Base-by-base conservation (phyloP, 257 asterid genomes). In the Pogostemon cablin region DNA sequence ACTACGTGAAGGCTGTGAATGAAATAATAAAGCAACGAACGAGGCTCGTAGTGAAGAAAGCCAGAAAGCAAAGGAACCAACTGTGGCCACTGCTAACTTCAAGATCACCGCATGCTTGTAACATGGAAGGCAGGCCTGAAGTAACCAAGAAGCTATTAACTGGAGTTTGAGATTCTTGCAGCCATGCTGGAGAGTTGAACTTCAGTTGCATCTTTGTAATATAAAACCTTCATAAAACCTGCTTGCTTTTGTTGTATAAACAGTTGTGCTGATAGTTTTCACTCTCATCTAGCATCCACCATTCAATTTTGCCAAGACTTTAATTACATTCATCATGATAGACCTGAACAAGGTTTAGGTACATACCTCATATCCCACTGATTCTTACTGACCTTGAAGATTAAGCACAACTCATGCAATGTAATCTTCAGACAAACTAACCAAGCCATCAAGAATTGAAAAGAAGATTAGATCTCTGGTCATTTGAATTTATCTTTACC, bases 1-100 rank as follows among this genome's bases (percentile, higher is more conserved):
- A 88, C 84, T 90, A 91, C 81, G 63, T 89, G 52, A 91, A 85
- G 88, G 96, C 89, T 3, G 79, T 85, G 73, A 86, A 87, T 48
- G 84, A 76, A 59, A 82, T 88, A 3, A 78, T 88, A 59, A 78
- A 87, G 53, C 83, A 83, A 10, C 84, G 75, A 10, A 82, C 81
- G 6, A 79, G 85, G 82, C 67, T 65, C 44, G 76, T 69, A 2
- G 85, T 74, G 5, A 80, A 78, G 65, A 82, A 74, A 69, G 81
- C 73, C 12, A 81, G 87, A 61, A 76, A 80, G 69, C 80, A 86
- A 59, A 89, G 88, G 71, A 83, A 86, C 79, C 88, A 76, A 69
- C 53, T 86, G 61, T 88, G 96, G 96, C 96, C 96, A 7, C 80
- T 88, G 67, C 75, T 88, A 10, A 73, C 86, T 43, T 78, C 95